phyloP scores from a whole-genome alignment of 495 filamentous ascomycete genomes.

The Aspergillus cristatus region DNA sequence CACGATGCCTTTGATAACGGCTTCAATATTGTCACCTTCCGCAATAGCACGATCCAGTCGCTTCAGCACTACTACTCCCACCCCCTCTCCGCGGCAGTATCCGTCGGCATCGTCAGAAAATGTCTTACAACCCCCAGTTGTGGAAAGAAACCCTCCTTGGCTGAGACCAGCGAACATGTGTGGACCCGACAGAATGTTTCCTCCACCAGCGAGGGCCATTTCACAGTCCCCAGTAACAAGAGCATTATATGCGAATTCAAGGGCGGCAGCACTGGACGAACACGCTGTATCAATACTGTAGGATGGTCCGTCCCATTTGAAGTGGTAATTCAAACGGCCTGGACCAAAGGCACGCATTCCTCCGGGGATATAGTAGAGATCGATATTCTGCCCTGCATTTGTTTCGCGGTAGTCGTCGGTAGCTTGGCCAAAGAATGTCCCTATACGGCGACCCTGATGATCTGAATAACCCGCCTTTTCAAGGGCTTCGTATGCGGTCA shows the following conservation, averaged over 20 bases:
- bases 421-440: conserved; percentile 26
- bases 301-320: conserved; percentile 65
- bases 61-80: conserved; percentile 37
- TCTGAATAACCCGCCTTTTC: conserved; percentile 22
- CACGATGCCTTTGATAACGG: conserved; percentile 18
- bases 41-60: conserved; percentile 33
- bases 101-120: conserved; percentile 62
- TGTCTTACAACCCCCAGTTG: conserved; percentile 55
- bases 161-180: conserved; percentile 64
- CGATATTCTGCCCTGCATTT: conserved; percentile 17
- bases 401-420: conserved; percentile 23
- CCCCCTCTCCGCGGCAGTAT: conserved; percentile 52
- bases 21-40: conserved; percentile 38
- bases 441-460: conserved; percentile 19
- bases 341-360: conserved; percentile 20
- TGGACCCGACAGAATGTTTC: conserved; percentile 55
- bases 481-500: conserved; percentile 31
- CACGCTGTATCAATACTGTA: conserved; percentile 73
- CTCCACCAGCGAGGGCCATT: conserved; percentile 62
- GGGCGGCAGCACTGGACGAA: conserved; percentile 46
- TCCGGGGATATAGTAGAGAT: conserved; percentile 19
- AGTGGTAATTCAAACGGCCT: conserved; percentile 43
- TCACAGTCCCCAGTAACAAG: conserved; percentile 60
- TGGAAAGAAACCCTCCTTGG: conserved; percentile 59
- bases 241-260: conserved; percentile 52